Evolutionary conservation across 352 stramenopile species (phyloP), one percentile per base, ranked within the genome.

Genomic region (Pythium pyrilobum): DNA sequence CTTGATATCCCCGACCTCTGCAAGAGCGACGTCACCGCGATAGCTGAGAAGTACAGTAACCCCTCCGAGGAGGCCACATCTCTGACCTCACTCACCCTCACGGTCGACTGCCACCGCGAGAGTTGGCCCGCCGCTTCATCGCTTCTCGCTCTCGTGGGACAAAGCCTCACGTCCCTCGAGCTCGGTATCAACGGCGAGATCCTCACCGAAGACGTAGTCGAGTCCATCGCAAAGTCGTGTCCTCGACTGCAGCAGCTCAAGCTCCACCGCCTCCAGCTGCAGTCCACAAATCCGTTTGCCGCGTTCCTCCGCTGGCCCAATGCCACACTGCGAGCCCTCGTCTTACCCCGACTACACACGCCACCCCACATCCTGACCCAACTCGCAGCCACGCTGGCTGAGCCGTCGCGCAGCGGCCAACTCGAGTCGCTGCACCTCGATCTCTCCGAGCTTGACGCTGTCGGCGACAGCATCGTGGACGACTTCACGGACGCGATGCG

Each of bases 401-500:
- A 57, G 7, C 28, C n/a, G 7, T n/a, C 13, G 6, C 5, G 21
- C 16, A 11, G 32, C 2, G 34, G 21, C n/a, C 15, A 10, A 10
- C 27, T 60, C 12, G 7, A 33, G 24, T 38, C 37, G 13, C 34
- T 60, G n/a, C 33, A 60, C n/a, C 12, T 60, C 24, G 52, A 60
- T 29, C 29, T 60, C 23, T 53, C 43, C 3, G 52, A 53, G 18
- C 24, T 60, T 5, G 9, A 21, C 24, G 18, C 40, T n/a, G 36
- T 60, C 2, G 28, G 29, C 13, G 44, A 47, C 16, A 34, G 49
- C 4, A 31, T 41, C 27, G 32, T 60, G 34, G 20, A 28, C 10
- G 44, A 31, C 15, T 39, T 53, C 5, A 48, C 21, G 16, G 25
- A 42, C 2, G 52, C 52, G 4, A 5, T 60, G 12, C 33, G 21